phyloP scores from a whole-genome alignment of 1,284 basidiomycete genomes.

The Cystobasidiaceae sp. region DNA sequence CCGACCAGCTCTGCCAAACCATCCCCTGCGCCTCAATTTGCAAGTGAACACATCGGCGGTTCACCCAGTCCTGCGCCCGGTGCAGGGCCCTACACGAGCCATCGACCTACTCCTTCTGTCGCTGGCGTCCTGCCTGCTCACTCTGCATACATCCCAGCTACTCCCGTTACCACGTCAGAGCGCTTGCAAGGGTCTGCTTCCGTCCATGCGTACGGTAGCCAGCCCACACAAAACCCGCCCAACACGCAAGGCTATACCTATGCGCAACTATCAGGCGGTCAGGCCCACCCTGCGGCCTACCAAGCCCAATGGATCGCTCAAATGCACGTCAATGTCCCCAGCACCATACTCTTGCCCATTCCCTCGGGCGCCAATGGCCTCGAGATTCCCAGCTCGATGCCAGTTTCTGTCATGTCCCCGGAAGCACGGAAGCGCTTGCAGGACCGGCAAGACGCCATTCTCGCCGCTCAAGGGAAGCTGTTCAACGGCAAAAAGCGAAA shows the following conservation, averaged over 20 bases:
- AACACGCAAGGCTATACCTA: no score
- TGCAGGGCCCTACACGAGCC: background rate
- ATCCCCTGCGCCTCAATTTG: background rate
- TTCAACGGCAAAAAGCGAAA: slow-evolving; percentile 24
- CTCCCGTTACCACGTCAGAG: no score
- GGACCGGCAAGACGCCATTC: slow-evolving; percentile 1
- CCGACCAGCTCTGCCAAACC: slow-evolving; percentile 1
- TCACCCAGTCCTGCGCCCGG: background rate
- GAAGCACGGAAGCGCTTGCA: slow-evolving; percentile 16
- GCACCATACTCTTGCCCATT: background rate
- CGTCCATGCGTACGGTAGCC: no score
- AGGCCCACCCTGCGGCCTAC: no score
- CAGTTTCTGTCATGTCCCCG: background rate
- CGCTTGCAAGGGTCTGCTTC: no score
- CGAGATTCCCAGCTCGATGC: slow-evolving; percentile 11
- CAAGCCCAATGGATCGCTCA: slow-evolving; percentile 1
- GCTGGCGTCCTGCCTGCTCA: no score
- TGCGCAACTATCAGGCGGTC: no score
- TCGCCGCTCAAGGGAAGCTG: background rate
- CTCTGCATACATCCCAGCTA: no score
- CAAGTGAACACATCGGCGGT: background rate
- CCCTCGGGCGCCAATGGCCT: slow-evolving; percentile 5
- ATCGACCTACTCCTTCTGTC: no score
- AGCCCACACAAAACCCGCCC: no score
- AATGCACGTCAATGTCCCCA: background rate